Percentiles rank a stretch among this genome's conserved stretches.
phyloP scores from a whole-genome alignment of 179 eudicot species.

The Nepenthes alata region DNA sequence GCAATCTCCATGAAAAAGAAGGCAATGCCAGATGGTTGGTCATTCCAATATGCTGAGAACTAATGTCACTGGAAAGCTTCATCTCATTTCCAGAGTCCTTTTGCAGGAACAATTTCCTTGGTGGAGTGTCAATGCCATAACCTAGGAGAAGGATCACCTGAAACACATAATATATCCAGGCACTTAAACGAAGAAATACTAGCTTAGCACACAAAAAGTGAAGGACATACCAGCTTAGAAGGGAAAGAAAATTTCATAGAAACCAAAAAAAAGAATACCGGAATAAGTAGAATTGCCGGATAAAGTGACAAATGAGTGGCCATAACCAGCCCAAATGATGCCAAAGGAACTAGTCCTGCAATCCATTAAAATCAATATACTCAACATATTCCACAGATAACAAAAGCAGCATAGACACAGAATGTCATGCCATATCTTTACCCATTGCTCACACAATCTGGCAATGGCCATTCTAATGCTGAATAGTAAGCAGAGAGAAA shows the following conservation, averaged over 20 bases:
- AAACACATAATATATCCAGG: conserved; percentile 7
- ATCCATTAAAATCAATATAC: conserved; percentile 10
- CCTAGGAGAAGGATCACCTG: conserved; percentile 72
- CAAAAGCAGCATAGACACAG: neutral
- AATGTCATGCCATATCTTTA: neutral
- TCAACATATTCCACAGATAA: conserved; percentile 1
- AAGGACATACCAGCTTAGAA: too few relatives aligned
- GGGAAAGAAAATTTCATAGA: neutral
- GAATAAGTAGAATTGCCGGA: conserved; percentile 63
- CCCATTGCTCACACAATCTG: neutral
- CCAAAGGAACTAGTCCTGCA: conserved; percentile 66
- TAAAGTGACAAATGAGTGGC: conserved; percentile 89
- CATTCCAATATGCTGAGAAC: conserved; percentile 17
- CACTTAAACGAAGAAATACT: neutral
- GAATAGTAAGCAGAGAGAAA: too few relatives aligned
- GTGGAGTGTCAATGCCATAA: conserved; percentile 77
- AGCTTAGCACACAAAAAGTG: neutral
- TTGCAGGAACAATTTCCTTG: conserved; percentile 52
- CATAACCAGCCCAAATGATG: conserved; percentile 85
- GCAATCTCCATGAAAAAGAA: conserved; percentile 58
- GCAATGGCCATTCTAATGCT: too few relatives aligned
- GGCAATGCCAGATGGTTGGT: conserved; percentile 15
- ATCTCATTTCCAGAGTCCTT: conserved; percentile 13
- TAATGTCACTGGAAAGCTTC: conserved; percentile 11
- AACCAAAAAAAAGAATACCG: conserved; percentile 38